Evolutionary conservation across 805 yeast genomes (phyloP).

Genomic region (Saccharomycopsis fermentans): DNA sequence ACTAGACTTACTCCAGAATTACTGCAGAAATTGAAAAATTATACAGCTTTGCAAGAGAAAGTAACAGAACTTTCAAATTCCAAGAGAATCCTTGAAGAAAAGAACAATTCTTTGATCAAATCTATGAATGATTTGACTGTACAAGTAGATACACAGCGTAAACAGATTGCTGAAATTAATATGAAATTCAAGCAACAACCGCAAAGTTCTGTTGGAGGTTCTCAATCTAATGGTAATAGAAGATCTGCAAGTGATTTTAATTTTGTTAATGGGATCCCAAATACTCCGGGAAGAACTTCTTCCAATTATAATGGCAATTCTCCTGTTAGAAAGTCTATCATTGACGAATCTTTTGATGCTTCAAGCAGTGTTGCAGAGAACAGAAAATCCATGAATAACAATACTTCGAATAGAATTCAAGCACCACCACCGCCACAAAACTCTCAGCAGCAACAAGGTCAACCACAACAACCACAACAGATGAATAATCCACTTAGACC

Average conservation of each 20-base stretch:
- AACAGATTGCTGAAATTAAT: constrained; percentile 5
- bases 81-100: constrained; percentile 16
- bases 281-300: background rate
- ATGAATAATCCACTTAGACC: background rate
- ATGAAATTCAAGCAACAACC: constrained; percentile 21
- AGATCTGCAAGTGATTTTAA: background rate
- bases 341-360: constrained; percentile 1
- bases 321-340: constrained; percentile 8
- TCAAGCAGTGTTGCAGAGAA: background rate
- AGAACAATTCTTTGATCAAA: constrained; percentile 12
- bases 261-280: background rate
- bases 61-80: constrained; percentile 2
- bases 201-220: constrained; percentile 1
- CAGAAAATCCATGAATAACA: constrained; percentile 18
- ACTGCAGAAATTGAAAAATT: constrained; percentile 11
- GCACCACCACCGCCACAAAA: constrained; percentile 19
- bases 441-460: constrained; percentile 1
- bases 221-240: background rate
- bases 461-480: background rate
- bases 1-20: constrained; percentile 26
- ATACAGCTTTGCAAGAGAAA: constrained; percentile 1
- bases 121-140: constrained; percentile 19
- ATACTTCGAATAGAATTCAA: constrained; percentile 12
- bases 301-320: constrained; percentile 3
- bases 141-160: constrained; percentile 13